phyloP scores from a whole-genome alignment of 2,329 filamentous ascomycete species.

The Alternaria brassicae region DNA sequence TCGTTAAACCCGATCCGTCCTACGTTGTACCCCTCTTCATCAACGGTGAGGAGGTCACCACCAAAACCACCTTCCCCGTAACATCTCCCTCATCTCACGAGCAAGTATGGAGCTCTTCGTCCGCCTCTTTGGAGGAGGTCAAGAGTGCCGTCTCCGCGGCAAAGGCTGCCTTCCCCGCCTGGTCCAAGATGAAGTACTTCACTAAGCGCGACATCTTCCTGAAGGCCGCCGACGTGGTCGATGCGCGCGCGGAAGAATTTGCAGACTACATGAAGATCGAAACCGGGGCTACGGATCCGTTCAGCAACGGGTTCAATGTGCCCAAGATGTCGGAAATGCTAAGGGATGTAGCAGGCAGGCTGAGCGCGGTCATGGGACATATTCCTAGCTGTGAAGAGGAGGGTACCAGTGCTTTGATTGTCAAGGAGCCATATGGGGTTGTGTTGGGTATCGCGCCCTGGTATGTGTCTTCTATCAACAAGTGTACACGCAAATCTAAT shows the following conservation, averaged over 20 bases:
- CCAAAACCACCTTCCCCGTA: conserved; percentile 62
- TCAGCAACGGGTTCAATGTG: conserved; percentile 52
- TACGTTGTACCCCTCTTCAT: conserved; percentile 57
- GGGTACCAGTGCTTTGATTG: conserved; percentile 67
- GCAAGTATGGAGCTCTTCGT: conserved; percentile 62
- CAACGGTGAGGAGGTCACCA: conserved; percentile 57
- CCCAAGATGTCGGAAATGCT: conserved; percentile 54
- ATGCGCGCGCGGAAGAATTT: conserved; percentile 66
- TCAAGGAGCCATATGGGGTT: conserved; percentile 80
- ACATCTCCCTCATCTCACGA: conserved; percentile 63
- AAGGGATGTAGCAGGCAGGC: conserved; percentile 60
- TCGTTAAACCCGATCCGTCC: conserved; percentile 22
- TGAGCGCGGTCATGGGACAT: conserved; percentile 57
- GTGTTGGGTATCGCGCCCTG: conserved; percentile 82
- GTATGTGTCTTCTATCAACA: conserved; percentile 55
- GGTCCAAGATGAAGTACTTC: conserved; percentile 68
- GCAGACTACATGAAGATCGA: conserved; percentile 65
- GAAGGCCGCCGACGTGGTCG: conserved; percentile 71
- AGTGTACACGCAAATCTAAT: background rate
- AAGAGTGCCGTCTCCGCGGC: conserved; percentile 66
- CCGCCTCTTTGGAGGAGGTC: conserved; percentile 64
- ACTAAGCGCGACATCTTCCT: conserved; percentile 73
- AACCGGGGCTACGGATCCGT: conserved; percentile 58
- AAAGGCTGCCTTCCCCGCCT: conserved; percentile 71
- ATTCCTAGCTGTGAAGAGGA: conserved; percentile 59